Base-by-base conservation (phyloP, 352 stramenopile species). In the Pelagophyceae sp. region DNA sequence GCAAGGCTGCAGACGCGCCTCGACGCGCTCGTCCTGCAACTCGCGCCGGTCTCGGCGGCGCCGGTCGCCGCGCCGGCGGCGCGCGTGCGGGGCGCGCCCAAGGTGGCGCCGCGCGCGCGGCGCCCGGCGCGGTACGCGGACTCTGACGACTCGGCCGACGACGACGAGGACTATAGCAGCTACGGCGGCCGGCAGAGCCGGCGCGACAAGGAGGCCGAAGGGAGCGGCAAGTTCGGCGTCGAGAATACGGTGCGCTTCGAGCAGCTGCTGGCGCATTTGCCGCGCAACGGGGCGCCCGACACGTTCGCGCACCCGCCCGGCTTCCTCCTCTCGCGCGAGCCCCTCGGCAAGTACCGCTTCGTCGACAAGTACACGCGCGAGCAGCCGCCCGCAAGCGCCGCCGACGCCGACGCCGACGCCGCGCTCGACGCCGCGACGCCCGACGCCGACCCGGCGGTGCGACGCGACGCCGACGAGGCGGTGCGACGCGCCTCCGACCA, bases 231-330 rank as follows among this genome's bases (percentile, higher is more conserved):
- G 40, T 20, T 6, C 40, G 54, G 54, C 54, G 37, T 74, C 35
- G 67, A 74, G 37, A 74, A 74, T 23, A 37, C 67, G 1, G 6
- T 74, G 2, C 33, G 35, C 35, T 74, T 74, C 38, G 67, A 74
- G 11, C 67, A 74, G 23, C 19, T 74, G 11, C 38, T 58, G 15
- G 17, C 67, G 38, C n/a, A n/a, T n/a, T n/a, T n/a, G n/a, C 20
- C 37, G 15, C 29, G 51, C 67, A 32, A 11, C 35, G 11, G 29
- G 35, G 3, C 31, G 1, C 15, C 33, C 35, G 11, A 74, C 67
- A 27, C 33, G 2, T 58, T 74, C 35, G 35, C 33, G 67, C 67
- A 31, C 33, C 67, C 67, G 20, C 33, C 67, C 32, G 64, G n/a
- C 31, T 51, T 72, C 64, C 32, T 17, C 20, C 31, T 72, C 32